These are phyloP conservation scores for Russula sp. DNA, from an alignment of 768 basidiomycete species.

Conservation along the genomic window DNA sequence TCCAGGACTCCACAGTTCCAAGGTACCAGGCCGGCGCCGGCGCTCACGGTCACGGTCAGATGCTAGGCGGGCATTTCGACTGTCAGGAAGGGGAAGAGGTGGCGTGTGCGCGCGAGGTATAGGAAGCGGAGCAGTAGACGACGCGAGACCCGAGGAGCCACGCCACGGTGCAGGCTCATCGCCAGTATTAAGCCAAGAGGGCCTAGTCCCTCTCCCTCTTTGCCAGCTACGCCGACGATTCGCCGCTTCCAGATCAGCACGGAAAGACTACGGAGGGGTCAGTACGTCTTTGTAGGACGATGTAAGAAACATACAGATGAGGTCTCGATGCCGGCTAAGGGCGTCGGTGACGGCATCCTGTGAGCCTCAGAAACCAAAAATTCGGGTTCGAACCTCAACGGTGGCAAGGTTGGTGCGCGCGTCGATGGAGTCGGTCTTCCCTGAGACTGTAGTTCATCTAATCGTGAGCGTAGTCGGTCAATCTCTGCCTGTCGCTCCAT, in stretches of 20 bases:
- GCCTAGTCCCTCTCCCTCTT: conserved; percentile 12
- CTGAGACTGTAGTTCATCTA: conserved; percentile 20
- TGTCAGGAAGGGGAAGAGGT: conserved; percentile 10
- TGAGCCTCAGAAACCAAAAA: conserved; percentile 13
- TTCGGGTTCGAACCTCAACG: conserved; percentile 25
- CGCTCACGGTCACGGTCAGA: conserved; percentile 19
- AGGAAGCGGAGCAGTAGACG: conserved; percentile 13
- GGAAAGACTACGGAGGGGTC: conserved; percentile 17
- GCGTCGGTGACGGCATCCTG: conserved; percentile 16
- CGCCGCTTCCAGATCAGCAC: conserved; percentile 13
- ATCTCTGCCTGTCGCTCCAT: conserved; percentile 29
- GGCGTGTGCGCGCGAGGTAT: conserved; percentile 25
- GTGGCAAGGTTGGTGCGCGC: conserved; percentile 29
- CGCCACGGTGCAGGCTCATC: conserved; percentile 16
- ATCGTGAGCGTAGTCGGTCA: conserved; percentile 27
- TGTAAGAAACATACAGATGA: conserved; percentile 7
- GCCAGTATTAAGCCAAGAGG: conserved; percentile 10
- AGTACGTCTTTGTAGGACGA: not conserved
- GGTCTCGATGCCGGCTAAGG: conserved; percentile 1
- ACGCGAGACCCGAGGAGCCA: conserved; percentile 11
- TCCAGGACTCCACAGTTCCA: conserved; percentile 16
- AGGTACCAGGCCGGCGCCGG: conserved; percentile 7
- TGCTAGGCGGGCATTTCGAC: conserved; percentile 11
- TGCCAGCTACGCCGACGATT: conserved; percentile 24
- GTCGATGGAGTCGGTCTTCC: conserved; percentile 14